Evolutionary conservation across 495 filamentous ascomycete genomes (phyloP).

Genomic region (Hypoxylon trugodes): DNA sequence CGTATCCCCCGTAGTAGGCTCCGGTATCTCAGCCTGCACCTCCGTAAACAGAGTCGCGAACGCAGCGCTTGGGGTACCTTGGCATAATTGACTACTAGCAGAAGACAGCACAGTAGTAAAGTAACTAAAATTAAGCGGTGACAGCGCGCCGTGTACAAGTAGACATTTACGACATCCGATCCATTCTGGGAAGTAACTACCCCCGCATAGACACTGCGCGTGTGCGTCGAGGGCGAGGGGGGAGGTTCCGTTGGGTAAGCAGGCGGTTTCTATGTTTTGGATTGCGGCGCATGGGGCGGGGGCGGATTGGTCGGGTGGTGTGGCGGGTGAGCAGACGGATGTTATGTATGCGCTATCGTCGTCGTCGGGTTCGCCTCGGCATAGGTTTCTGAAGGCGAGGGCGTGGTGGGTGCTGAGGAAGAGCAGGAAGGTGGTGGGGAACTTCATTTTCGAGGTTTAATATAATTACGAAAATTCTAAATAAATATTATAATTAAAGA

Average conservation of each 20-base stretch:
- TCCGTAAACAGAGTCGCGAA: conserved; percentile 42
- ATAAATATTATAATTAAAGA: no score
- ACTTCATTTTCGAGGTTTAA: conserved; percentile 23
- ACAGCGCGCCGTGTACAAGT: conserved; percentile 47
- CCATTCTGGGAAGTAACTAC: conserved; percentile 52
- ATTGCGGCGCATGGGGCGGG: conserved; percentile 41
- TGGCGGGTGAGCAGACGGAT: background rate
- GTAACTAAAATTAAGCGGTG: conserved; percentile 36
- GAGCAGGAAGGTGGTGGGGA: background rate
- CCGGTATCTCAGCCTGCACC: conserved; percentile 15
- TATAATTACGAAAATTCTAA: no score
- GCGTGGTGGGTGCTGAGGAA: conserved; percentile 2
- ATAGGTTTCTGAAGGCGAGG: no score
- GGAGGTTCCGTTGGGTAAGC: conserved; percentile 41
- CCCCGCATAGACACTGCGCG: conserved; percentile 53
- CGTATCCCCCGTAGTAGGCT: conserved; percentile 38
- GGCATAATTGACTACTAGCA: conserved; percentile 44
- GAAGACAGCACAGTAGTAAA: conserved; percentile 41
- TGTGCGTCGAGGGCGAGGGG: conserved; percentile 45
- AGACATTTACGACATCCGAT: conserved; percentile 48
- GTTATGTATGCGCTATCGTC: background rate
- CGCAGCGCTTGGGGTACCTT: conserved; percentile 39
- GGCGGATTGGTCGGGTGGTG: background rate
- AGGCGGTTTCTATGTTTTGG: conserved; percentile 42
- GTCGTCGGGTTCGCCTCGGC: no score